These are phyloP conservation scores for Medicago lupulina DNA, from an alignment of 306 rosid species.

Conservation along the genomic window DNA sequence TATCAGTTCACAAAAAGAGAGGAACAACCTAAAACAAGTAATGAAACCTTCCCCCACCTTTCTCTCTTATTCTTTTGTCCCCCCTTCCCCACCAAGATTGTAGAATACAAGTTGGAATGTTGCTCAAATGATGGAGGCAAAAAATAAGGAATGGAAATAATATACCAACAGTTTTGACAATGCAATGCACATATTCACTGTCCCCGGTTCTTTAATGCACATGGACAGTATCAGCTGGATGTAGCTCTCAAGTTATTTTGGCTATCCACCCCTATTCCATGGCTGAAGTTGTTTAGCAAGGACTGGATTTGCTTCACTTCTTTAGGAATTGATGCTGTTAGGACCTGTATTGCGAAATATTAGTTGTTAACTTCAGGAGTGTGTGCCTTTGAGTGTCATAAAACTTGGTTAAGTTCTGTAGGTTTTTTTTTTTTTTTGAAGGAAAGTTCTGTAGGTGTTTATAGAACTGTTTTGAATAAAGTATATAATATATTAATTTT, in stretches of 20 bases:
- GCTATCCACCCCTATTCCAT: slow-evolving; percentile 54
- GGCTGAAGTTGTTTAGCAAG: slow-evolving; percentile 73
- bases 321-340: slow-evolving; percentile 80
- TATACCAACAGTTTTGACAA: slow-evolving; percentile 20
- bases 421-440: too few species aligned
- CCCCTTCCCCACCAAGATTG: slow-evolving; percentile 8
- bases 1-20: neutral
- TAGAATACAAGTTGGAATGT: slow-evolving; percentile 1
- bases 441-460: neutral
- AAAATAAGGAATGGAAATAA: neutral
- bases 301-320: slow-evolving; percentile 85
- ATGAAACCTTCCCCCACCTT: neutral
- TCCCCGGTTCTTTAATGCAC: slow-evolving; percentile 32
- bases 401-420: neutral
- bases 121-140: slow-evolving; percentile 14
- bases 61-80: neutral
- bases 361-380: neutral
- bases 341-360: slow-evolving; percentile 57
- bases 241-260: slow-evolving; percentile 45
- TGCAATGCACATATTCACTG: slow-evolving; percentile 14
- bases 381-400: neutral
- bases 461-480: neutral
- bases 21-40: slow-evolving; percentile 8
- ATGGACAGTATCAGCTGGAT: slow-evolving; percentile 41
- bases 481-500: neutral